Conservation (phyloP, 345 rosid genomes). For the Pelargonium nanum region DNA sequence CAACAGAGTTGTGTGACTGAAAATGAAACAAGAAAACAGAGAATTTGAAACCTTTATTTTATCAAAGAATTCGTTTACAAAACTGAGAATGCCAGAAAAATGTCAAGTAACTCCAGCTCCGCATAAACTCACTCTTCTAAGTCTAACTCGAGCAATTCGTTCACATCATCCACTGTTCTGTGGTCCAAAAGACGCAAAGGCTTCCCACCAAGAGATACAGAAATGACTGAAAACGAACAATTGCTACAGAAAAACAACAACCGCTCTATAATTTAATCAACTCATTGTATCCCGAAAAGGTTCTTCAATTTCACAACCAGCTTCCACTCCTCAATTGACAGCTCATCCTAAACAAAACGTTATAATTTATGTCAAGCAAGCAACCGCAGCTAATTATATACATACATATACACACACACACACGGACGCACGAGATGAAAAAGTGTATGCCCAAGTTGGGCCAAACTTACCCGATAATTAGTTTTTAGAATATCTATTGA, state of each 20-base stretch:
- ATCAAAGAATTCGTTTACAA: no score
- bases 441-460: background rate
- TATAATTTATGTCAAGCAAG: background rate
- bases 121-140: no score
- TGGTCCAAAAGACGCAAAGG: no score
- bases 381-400: background rate
- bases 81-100: no score
- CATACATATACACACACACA: background rate
- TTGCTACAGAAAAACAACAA: no score
- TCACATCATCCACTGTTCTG: no score
- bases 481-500: constrained; percentile 78
- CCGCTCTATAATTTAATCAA: background rate
- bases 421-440: background rate
- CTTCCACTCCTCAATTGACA: constrained; percentile 62
- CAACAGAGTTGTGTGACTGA: no score
- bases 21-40: no score
- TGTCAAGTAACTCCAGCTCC: no score
- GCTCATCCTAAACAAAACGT: constrained; percentile 64
- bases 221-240: background rate
- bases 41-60: no score
- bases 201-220: no score
- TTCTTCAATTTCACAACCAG: constrained; percentile 66
- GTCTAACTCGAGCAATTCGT: no score
- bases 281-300: constrained; percentile 58
- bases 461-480: constrained; percentile 58